phyloP scores from a whole-genome alignment of 352 stramenopile genomes.

The Globisporangium lucens region DNA sequence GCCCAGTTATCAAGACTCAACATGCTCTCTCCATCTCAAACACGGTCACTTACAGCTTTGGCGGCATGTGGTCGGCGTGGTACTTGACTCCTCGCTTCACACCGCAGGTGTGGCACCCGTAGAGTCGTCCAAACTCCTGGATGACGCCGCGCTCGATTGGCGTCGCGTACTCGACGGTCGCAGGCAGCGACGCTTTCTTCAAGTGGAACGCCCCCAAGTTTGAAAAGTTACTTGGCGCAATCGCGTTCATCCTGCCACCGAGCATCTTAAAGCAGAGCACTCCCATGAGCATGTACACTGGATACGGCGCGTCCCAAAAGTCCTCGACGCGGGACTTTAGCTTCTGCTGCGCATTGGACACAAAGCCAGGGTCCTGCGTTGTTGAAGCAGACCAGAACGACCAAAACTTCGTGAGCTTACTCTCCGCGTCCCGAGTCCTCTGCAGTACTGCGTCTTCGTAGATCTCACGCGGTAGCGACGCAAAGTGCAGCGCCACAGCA shows the following conservation, averaged over 20 bases:
- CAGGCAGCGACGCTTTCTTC: conserved; percentile 69
- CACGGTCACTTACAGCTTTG: conserved; percentile 55
- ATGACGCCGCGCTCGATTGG: conserved; percentile 61
- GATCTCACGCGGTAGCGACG: conserved; percentile 42
- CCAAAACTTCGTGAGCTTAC: conserved; percentile 12
- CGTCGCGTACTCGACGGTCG: conserved; percentile 71
- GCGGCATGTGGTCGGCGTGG: conserved; percentile 83
- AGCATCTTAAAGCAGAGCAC: conserved; percentile 76
- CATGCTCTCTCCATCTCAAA: neutral
- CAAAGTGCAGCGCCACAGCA: conserved; percentile 40
- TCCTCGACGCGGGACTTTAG: conserved; percentile 34
- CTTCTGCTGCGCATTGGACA: conserved; percentile 18
- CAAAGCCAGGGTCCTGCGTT: neutral
- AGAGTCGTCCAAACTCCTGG: conserved; percentile 76
- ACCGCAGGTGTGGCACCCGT: conserved; percentile 82
- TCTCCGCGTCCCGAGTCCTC: conserved; percentile 16
- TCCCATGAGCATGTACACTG: conserved; percentile 70
- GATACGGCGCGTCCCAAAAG: conserved; percentile 44
- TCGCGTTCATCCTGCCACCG: conserved; percentile 57
- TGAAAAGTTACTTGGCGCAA: conserved; percentile 74
- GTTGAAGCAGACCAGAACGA: conserved; percentile 4
- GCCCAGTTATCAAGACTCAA: neutral
- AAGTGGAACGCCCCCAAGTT: conserved; percentile 79
- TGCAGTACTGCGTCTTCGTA: conserved; percentile 28
- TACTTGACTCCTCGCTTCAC: conserved; percentile 61